These are phyloP conservation scores for Pseudogymnoascus sp. DNA, from an alignment of 2,329 filamentous ascomycete species.

Conservation along the genomic window DNA sequence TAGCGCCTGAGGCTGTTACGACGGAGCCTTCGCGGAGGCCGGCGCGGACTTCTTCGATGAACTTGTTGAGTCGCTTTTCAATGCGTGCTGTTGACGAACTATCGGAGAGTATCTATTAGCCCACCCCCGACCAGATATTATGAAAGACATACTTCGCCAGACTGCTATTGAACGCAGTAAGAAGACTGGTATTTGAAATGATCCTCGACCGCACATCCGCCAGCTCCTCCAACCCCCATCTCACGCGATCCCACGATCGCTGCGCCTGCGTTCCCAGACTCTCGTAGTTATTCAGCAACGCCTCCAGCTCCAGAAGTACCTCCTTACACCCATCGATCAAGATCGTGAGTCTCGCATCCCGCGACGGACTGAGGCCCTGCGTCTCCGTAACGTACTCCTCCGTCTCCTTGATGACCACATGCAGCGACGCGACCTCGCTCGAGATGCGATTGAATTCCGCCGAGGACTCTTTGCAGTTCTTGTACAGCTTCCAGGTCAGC, in stretches of 20 bases:
- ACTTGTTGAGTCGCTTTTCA: slow-evolving; percentile 22
- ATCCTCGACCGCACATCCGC: slow-evolving; percentile 23
- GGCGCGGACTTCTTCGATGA: slow-evolving; percentile 24
- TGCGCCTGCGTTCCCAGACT: slow-evolving; percentile 24
- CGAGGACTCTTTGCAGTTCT: slow-evolving; percentile 25
- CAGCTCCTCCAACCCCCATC: slow-evolving; percentile 24
- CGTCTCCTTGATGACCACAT: slow-evolving; percentile 26
- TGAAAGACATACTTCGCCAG: slow-evolving; percentile 20
- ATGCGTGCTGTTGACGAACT: slow-evolving; percentile 25
- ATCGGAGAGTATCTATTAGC: slow-evolving; percentile 6
- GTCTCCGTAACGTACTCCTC: slow-evolving; percentile 22
- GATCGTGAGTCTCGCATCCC: slow-evolving; percentile 19
- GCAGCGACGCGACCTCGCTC: slow-evolving; percentile 23
- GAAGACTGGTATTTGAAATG: slow-evolving; percentile 22
- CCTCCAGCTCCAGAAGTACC: slow-evolving; percentile 22
- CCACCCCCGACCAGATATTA: neutral
- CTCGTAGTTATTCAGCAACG: slow-evolving; percentile 22
- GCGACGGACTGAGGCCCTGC: slow-evolving; percentile 18
- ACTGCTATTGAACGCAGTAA: slow-evolving; percentile 24
- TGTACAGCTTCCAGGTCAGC: slow-evolving; percentile 23
- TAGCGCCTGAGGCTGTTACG: slow-evolving; percentile 19
- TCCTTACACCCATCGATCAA: slow-evolving; percentile 19
- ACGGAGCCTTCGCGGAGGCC: slow-evolving; percentile 24
- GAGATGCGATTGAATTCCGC: slow-evolving; percentile 24
- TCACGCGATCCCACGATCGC: slow-evolving; percentile 26